A percentile compares a stretch with the other conserved stretches of the same genome.
Evolutionary conservation across 441 rosid genomes (phyloP).

Genomic region (Omphalea diandra): DNA sequence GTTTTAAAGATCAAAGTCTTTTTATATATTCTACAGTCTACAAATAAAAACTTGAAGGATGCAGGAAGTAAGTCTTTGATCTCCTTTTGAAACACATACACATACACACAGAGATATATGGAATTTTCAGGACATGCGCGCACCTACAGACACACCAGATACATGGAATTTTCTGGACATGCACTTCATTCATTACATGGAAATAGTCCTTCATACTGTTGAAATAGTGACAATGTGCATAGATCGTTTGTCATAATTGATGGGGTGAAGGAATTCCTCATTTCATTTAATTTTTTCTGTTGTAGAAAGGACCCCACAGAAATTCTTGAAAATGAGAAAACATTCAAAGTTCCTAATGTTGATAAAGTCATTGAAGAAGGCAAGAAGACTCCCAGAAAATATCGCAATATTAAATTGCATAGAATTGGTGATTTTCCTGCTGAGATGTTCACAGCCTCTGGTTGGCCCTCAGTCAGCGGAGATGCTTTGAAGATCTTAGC

Average conservation of each 20-base stretch:
- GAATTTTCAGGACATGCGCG: too few relatives aligned
- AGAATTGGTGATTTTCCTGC: constrained; percentile 55
- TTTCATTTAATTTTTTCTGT: constrained; percentile 30
- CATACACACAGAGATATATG: too few relatives aligned
- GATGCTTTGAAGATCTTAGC: constrained; percentile 74
- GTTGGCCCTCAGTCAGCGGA: constrained; percentile 88
- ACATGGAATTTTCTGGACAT: too few relatives aligned
- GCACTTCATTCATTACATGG: background rate
- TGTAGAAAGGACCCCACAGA: constrained; percentile 46
- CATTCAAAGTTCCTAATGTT: constrained; percentile 67
- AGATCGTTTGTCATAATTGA: background rate
- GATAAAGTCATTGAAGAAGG: constrained; percentile 87
- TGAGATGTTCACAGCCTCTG: constrained; percentile 73
- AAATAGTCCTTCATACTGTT: background rate
- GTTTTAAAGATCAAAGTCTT: background rate
- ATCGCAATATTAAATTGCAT: constrained; percentile 54
- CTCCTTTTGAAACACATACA: too few relatives aligned
- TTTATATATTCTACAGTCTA: background rate
- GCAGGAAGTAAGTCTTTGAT: background rate
- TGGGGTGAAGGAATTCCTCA: constrained; percentile 8
- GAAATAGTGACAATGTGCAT: background rate
- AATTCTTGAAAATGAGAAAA: constrained; percentile 50
- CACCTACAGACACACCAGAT: too few relatives aligned
- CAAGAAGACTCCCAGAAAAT: constrained; percentile 70
- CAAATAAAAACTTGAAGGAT: background rate